phyloP scores from a whole-genome alignment of 495 filamentous ascomycete species.

The Penicillium roqueforti region DNA sequence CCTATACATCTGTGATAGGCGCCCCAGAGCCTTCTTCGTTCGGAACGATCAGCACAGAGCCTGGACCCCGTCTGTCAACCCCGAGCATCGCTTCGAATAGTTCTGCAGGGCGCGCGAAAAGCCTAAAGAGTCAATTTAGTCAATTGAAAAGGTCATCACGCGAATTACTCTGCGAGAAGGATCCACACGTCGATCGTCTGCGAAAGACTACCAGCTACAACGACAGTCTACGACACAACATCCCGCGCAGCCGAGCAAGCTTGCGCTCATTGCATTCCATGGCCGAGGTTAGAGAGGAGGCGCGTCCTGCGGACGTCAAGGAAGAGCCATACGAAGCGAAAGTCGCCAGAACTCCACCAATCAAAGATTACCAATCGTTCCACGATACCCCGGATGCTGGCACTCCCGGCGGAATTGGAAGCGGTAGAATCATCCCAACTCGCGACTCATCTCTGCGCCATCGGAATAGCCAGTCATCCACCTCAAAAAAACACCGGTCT shows the following conservation, averaged over 20 bases:
- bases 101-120: constrained; percentile 35
- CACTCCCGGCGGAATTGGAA: constrained; percentile 44
- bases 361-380: constrained; percentile 23
- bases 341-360: constrained; percentile 25
- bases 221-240: constrained; percentile 35
- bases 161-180: constrained; percentile 36
- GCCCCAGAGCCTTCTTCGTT: constrained; percentile 36
- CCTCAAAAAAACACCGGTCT: constrained; percentile 34
- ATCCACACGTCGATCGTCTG: constrained; percentile 31
- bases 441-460: constrained; percentile 65
- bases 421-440: constrained; percentile 55
- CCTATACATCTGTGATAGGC: constrained; percentile 34
- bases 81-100: constrained; percentile 41
- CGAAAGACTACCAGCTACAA: constrained; percentile 37
- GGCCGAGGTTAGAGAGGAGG: constrained; percentile 43
- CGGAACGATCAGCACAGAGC: constrained; percentile 43
- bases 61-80: constrained; percentile 36
- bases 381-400: constrained; percentile 28
- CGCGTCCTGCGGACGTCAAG: constrained; percentile 17
- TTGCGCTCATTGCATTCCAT: constrained; percentile 45
- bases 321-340: constrained; percentile 22
- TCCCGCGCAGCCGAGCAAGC: constrained; percentile 38
- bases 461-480: constrained; percentile 38
- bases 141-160: constrained; percentile 36
- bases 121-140: constrained; percentile 33